Percentiles rank a stretch among this genome's conserved stretches.
These are phyloP conservation scores for Tricholoma terreum DNA, from an alignment of 768 basidiomycete species.

Conservation along the genomic window DNA sequence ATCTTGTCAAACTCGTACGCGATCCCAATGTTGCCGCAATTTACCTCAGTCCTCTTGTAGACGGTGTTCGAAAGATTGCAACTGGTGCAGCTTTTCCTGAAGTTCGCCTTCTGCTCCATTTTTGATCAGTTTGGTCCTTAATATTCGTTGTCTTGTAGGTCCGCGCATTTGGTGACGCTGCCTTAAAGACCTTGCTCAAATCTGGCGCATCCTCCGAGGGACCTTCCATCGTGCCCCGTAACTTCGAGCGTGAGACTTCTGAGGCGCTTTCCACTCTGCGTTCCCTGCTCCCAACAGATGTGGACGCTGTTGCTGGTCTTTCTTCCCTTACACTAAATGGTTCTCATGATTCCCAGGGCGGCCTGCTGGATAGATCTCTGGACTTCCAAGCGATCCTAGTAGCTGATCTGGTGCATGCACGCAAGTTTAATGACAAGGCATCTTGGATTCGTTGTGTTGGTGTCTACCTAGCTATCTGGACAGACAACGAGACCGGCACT, in stretches of 20 bases:
- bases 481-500: constrained; percentile 45
- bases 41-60: constrained; percentile 83
- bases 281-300: constrained; percentile 53
- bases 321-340: neutral
- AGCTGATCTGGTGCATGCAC: constrained; percentile 68
- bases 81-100: constrained; percentile 94
- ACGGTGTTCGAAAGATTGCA: constrained; percentile 88
- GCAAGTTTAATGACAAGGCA: constrained; percentile 50
- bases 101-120: constrained; percentile 37
- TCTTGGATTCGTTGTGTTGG: constrained; percentile 73
- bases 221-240: constrained; percentile 65
- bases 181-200: constrained; percentile 74
- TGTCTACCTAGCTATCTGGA: constrained; percentile 69
- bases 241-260: constrained; percentile 61
- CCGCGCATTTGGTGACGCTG: constrained; percentile 86
- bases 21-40: constrained; percentile 85
- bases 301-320: constrained; percentile 33
- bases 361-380: constrained; percentile 58
- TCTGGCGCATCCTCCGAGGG: constrained; percentile 80
- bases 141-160: constrained; percentile 44
- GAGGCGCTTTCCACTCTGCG: constrained; percentile 55
- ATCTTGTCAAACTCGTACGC: constrained; percentile 96
- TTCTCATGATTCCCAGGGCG: constrained; percentile 43
- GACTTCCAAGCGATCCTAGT: constrained; percentile 72
- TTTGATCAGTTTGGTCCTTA: neutral